phyloP scores from a whole-genome alignment of 208 protist genomes.

The Trypanosoma cruzi region DNA sequence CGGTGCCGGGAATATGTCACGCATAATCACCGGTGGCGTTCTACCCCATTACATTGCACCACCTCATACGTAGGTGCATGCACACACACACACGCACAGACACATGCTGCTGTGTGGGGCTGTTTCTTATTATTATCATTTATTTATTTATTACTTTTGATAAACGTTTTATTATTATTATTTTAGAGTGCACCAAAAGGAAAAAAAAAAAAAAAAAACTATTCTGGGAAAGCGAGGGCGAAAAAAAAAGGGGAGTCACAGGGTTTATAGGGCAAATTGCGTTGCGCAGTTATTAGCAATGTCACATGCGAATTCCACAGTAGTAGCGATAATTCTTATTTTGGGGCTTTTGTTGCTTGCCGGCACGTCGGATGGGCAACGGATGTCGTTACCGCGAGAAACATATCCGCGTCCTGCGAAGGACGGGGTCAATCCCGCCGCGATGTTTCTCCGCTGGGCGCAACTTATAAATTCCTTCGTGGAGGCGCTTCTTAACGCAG shows the following conservation, averaged over 20 bases:
- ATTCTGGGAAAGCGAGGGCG: no score
- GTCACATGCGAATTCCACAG: not conserved
- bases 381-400: not conserved
- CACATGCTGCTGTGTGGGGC: not conserved
- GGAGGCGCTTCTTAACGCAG: not conserved
- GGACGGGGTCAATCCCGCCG: not conserved
- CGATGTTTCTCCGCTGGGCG: constrained; percentile 5
- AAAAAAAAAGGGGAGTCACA: no score
- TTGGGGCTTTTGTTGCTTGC: not conserved
- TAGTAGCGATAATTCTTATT: not conserved
- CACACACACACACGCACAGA: not conserved
- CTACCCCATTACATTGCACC: no score
- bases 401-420: not conserved
- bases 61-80: not conserved
- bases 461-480: constrained; percentile 9
- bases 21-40: no score
- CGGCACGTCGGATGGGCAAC: not conserved
- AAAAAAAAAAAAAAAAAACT: no score
- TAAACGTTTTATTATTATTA: no score
- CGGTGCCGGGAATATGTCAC: no score
- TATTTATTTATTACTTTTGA: not conserved
- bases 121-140: not conserved
- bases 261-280: no score
- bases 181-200: no score
- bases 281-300: no score